Evolutionary conservation across 2,329 filamentous ascomycete genomes (phyloP), one percentile per base, ranked within the genome.

Genomic region (Lojkania enalia): DNA sequence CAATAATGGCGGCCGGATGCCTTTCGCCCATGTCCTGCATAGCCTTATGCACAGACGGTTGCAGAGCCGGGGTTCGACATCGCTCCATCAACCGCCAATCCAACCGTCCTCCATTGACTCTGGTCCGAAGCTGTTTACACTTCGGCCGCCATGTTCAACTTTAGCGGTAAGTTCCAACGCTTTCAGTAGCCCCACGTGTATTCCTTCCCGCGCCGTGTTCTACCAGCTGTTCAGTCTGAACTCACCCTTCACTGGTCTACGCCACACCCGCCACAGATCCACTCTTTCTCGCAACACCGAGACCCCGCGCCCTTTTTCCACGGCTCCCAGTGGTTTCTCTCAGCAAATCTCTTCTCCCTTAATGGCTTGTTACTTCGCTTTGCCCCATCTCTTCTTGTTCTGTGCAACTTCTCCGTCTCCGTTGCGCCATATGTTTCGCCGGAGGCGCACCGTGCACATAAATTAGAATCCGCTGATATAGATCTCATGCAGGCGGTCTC

Each of bases 161-260:
- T 69, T 49, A 67, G 62, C 53, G 62, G 67, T 70, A 59, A 52
- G 67, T 67, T 39, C 35, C 30, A 9, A n/a, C 23, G 23, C 23
- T 27, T 7, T n/a, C 23, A 7, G n/a, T 27, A 31, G 30, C 18
- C 18, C 39, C 35, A 33, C 46, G n/a, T n/a, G n/a, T n/a, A n/a
- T n/a, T n/a, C n/a, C n/a, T n/a, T n/a, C 15, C 31, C 39, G 42
- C 40, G 35, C 37, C 43, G 35, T 47, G 37, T 20, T 29, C 27
- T 27, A 21, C 30, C 25, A 42, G 30, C 31, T 19, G 38, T 42
- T 45, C 14, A 20, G 20, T 40, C 42, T 30, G 3, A 14, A 35
- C 20, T 12, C 32, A 13, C 29, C 15, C 21, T 42, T 36, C 16
- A 36, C 18, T 20, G n/a, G n/a, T n/a, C n/a, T n/a, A 35, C 37